These are phyloP conservation scores for Monilinia vaccinii-corymbosi DNA, from an alignment of 2,329 filamentous ascomycete species.

Conservation along the genomic window DNA sequence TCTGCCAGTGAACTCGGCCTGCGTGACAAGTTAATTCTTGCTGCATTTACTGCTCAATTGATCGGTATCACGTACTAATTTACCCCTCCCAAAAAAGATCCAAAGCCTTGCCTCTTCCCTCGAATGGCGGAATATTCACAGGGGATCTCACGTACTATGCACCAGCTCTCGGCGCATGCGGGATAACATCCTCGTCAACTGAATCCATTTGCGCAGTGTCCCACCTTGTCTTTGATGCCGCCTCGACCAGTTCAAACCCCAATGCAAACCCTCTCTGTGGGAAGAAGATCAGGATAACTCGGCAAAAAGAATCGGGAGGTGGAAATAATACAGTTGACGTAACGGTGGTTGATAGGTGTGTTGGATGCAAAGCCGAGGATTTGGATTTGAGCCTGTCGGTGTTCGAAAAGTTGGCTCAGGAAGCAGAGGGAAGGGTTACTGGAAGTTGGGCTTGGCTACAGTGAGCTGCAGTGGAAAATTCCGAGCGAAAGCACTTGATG, in stretches of 20 bases:
- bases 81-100: constrained; percentile 7
- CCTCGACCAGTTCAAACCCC: constrained; percentile 40
- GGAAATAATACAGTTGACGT: constrained; percentile 50
- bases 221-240: constrained; percentile 56
- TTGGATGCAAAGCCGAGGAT: constrained; percentile 33
- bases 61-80: neutral
- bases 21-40: neutral
- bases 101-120: constrained; percentile 42
- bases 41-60: constrained; percentile 4
- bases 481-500: neutral
- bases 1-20: neutral
- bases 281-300: constrained; percentile 50
- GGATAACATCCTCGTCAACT: constrained; percentile 40
- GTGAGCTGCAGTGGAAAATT: neutral
- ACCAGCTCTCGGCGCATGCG: constrained; percentile 61
- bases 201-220: constrained; percentile 61
- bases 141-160: constrained; percentile 64
- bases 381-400: constrained; percentile 35
- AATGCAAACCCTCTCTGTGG: constrained; percentile 63
- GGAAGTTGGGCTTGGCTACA: constrained; percentile 32
- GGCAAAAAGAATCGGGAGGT: constrained; percentile 38
- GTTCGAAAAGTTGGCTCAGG: constrained; percentile 38
- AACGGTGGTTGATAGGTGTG: constrained; percentile 55
- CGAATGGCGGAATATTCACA: constrained; percentile 41
- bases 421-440: constrained; percentile 34